Base-by-base conservation (phyloP, 768 basidiomycete species). In the Candolleomyces efflorescens region DNA sequence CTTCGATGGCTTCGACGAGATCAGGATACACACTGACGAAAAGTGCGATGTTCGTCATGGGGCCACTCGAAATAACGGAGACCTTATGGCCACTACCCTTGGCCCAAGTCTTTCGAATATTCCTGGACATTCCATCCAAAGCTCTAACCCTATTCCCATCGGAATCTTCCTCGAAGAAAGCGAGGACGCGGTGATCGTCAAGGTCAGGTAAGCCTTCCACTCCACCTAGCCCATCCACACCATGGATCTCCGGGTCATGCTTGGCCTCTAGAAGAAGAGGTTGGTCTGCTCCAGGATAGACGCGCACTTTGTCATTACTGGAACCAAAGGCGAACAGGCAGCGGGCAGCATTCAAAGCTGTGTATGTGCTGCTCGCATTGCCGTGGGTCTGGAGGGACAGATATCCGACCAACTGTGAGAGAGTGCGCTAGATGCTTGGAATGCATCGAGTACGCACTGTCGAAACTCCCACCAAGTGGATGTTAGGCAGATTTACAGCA, bases 1-100 rank as follows among this genome's bases (percentile, higher is more conserved):
- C 82, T 59, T 86, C 83, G 5, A 92, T 71, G 10, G 76, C 85
- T 13, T 72, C 71, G n/a, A 82, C 62, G 27, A 83, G 67, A 44
- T 82, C 75, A 5, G 77, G 71, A 73, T 84, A 82, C 1, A 79
- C 80, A 57, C 75, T 74, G 17, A 86, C 74, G 62, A 91, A 87
- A 5, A 88, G 69, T 0, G 85, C 87, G 37, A 90, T 78, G 61
- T 94, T 96, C 18, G 94, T 94, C 84, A 92, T 84, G 1, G 93
- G 89, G 0, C 93, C 93, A 3, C 81, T 85, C 1, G 92, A 90
- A 1, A 92, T 80, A 2, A 96, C 64, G 0, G 83, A 81, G 11
- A 89, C 80, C 68, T 88, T 83, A 36, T 71, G 62, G 1, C 89
- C 90, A 1, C 69, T 62, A 4, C 87, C 87, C 5, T 71, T 71